Evolutionary conservation across 371 early-diverging fungal genomes (phyloP).

Genomic region (Chytridium lagenaria): DNA sequence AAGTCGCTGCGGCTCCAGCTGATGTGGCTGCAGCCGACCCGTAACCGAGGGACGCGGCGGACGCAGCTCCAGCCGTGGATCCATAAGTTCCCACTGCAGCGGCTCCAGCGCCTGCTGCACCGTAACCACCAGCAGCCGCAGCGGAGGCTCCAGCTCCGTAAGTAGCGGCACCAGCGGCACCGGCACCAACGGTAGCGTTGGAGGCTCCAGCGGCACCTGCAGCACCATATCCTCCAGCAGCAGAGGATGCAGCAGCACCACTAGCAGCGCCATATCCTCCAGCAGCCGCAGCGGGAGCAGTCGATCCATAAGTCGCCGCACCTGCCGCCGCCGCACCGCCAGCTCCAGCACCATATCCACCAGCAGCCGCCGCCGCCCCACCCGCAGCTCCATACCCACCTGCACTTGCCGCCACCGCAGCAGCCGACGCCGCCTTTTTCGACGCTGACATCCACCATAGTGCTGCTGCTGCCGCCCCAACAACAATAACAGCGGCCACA

Average conservation of each 20-base stretch:
- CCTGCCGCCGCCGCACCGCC: neutral
- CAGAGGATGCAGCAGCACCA: neutral
- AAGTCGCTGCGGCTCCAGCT: neutral
- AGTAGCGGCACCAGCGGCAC: neutral
- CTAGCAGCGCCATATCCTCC: conserved; percentile 1
- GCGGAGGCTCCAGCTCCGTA: neutral
- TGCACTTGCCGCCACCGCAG: neutral
- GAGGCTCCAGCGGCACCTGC: neutral
- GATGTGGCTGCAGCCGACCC: neutral
- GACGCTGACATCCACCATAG: neutral
- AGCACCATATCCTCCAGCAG: neutral
- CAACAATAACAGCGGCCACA: neutral
- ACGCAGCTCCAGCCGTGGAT: neutral
- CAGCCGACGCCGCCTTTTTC: neutral
- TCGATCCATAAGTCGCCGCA: conserved; percentile 13
- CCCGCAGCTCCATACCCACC: conserved; percentile 7
- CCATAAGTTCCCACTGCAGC: neutral
- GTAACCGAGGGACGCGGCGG: neutral
- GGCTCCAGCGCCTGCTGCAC: neutral
- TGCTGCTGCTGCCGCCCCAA: neutral
- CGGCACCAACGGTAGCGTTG: neutral
- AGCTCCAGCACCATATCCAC: conserved; percentile 3
- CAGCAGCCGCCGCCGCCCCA: neutral
- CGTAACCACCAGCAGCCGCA: neutral
- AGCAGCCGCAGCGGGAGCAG: neutral